Evolutionary conservation across 305 asterid genomes (phyloP).

Genomic region (Fraxinus floribunda): DNA sequence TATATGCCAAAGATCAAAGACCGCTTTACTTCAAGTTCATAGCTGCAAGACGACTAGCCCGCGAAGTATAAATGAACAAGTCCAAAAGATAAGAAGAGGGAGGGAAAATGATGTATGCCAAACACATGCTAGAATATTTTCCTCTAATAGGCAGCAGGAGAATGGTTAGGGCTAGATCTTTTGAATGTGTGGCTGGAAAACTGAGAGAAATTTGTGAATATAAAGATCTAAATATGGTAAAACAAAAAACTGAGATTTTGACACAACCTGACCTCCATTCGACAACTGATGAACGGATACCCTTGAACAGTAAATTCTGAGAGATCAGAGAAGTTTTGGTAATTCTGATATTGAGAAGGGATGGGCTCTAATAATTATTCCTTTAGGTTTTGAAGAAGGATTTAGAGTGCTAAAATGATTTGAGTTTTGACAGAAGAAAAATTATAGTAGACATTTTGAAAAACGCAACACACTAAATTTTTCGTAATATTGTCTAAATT

Average conservation of each 20-base stretch:
- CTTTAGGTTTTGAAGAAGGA: not conserved
- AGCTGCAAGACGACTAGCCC: not conserved
- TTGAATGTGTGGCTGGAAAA: too few relatives aligned
- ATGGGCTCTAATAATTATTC: not conserved
- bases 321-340: not conserved
- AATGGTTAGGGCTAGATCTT: too few relatives aligned
- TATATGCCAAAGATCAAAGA: not conserved
- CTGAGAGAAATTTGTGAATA: too few relatives aligned
- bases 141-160: too few relatives aligned
- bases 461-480: not conserved
- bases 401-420: not conserved
- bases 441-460: not conserved
- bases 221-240: not conserved
- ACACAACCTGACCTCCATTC: not conserved
- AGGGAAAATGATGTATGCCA: too few relatives aligned
- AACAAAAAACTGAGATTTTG: not conserved
- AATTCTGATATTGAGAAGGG: not conserved
- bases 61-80: not conserved
- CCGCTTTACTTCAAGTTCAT: not conserved
- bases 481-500: not conserved
- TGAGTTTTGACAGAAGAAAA: not conserved
- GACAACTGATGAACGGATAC: not conserved
- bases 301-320: not conserved
- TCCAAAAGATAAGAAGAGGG: not conserved
- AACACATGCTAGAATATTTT: too few relatives aligned